phyloP scores from a whole-genome alignment of 768 basidiomycete genomes.

The Suillus variegatus region DNA sequence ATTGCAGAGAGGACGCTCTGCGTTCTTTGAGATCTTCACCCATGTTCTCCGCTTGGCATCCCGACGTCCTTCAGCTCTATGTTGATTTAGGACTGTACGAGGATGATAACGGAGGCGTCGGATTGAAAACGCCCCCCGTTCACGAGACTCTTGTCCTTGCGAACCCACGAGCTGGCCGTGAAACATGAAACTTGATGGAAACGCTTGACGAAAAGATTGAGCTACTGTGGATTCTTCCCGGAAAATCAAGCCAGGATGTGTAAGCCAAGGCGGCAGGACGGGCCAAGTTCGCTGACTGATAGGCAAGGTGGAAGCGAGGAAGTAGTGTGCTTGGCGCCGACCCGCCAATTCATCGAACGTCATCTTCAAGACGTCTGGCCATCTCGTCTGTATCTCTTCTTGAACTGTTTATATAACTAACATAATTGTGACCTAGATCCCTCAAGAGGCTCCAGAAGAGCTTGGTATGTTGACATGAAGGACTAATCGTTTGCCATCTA shows the following conservation, averaged over 20 bases:
- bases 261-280: not conserved
- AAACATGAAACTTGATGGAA: conserved; percentile 9
- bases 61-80: conserved; percentile 37
- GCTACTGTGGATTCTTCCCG: conserved; percentile 31
- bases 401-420: not conserved
- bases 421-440: conserved; percentile 18
- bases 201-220: conserved; percentile 26
- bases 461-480: conserved; percentile 22
- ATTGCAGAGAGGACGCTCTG: too few relatives aligned
- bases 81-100: conserved; percentile 54
- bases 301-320: conserved; percentile 16
- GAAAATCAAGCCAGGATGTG: conserved; percentile 11
- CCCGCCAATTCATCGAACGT: conserved; percentile 30
- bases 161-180: conserved; percentile 31
- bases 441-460: conserved; percentile 29
- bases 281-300: not conserved
- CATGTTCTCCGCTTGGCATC: too few relatives aligned
- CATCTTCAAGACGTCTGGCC: conserved; percentile 24
- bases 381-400: conserved; percentile 25
- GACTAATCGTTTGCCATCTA: not conserved
- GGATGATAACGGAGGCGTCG: conserved; percentile 38
- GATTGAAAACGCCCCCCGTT: conserved; percentile 64
- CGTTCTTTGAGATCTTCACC: too few relatives aligned
- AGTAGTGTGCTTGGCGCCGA: conserved; percentile 28
- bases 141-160: conserved; percentile 69